Evolutionary conservation across 352 stramenopile species (phyloP), one percentile per base, ranked within the genome.

Genomic region (Phytophthora melonis): DNA sequence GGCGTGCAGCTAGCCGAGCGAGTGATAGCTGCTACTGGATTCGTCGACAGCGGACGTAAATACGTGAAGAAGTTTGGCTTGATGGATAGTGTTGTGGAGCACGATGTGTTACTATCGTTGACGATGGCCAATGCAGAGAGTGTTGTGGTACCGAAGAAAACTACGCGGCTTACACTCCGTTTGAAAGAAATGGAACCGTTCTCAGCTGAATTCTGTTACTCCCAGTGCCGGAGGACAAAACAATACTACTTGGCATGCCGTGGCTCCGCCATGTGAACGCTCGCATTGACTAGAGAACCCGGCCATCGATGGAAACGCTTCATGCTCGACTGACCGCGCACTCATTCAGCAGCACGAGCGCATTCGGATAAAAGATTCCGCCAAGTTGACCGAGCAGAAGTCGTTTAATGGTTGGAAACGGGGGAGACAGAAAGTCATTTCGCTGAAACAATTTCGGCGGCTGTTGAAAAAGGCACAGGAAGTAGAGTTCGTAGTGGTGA

Each of bases 181-280:
- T 16, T 45, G 13, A 5, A 45, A 6, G 53, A 8, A 27, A 27
- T 59, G 18, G 3, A 59, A 6, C 25, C 18, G 10, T 59, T 47
- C 27, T 27, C 53, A 27, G 27, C 13, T 27, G 10, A 59, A 14
- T 59, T 59, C 16, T 27, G 27, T 9, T 59, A 5, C 4, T 59
- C 4, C 9, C 16, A 61, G 23, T 25, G 23, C 23, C 23, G 23
- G 23, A 25, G 23, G 23, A 25, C 23, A 25, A 25, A 58, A 54
- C 0, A 6, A 25, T 69, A 19, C 30, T 69, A 18, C 62, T 69
- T 9, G 62, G 62, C 3, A 55, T 69, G 39, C 62, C 62, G 21
- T 62, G 62, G 36, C 8, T 66, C 0, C 27, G 25, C 5, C 5
- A 36, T 3, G 19, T 8, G 59, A 58, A 66, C 18, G 27, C 25